Evolutionary conservation across 1,284 basidiomycete genomes (phyloP).

Genomic region (Uromyces viciae-fabae): DNA sequence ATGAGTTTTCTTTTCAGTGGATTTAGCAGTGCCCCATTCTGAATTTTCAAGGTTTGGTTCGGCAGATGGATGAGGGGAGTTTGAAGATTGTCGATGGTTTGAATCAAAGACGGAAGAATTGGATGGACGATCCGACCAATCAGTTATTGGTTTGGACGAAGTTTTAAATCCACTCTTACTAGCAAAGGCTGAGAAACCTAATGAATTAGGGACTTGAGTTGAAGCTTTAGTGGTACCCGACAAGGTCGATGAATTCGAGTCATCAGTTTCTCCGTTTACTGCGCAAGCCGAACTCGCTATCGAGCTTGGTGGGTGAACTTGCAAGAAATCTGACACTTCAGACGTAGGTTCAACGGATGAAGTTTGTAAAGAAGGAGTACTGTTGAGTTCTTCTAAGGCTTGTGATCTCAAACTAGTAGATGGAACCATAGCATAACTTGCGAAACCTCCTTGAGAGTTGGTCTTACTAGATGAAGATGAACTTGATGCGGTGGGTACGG

Average conservation of each 20-base stretch:
- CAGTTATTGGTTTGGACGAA: background rate
- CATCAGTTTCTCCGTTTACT: conserved; percentile 30
- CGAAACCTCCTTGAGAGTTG: conserved; percentile 7
- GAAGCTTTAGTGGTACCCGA: background rate
- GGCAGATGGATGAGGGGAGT: background rate
- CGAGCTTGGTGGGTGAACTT: conserved; percentile 9
- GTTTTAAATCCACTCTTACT: conserved; percentile 3
- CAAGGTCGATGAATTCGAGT: background rate
- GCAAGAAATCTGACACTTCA: background rate
- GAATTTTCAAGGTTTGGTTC: background rate
- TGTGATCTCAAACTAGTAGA: conserved; percentile 23
- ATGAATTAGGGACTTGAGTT: background rate
- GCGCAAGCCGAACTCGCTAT: conserved; percentile 25
- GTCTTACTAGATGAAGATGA: background rate
- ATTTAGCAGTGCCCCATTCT: background rate
- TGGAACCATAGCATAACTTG: background rate
- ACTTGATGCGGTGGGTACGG: background rate
- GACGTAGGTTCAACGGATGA: background rate
- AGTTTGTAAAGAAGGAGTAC: conserved; percentile 13
- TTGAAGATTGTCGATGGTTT: background rate
- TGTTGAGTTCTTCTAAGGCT: conserved; percentile 37
- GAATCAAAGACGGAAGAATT: conserved; percentile 1
- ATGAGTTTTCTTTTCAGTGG: conserved; percentile 29
- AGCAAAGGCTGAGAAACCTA: conserved; percentile 39
- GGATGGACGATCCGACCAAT: background rate